Evolutionary conservation across 83 land plant species (phyloP), one percentile per base, ranked within the genome.

Genomic region (Picea abies): DNA sequence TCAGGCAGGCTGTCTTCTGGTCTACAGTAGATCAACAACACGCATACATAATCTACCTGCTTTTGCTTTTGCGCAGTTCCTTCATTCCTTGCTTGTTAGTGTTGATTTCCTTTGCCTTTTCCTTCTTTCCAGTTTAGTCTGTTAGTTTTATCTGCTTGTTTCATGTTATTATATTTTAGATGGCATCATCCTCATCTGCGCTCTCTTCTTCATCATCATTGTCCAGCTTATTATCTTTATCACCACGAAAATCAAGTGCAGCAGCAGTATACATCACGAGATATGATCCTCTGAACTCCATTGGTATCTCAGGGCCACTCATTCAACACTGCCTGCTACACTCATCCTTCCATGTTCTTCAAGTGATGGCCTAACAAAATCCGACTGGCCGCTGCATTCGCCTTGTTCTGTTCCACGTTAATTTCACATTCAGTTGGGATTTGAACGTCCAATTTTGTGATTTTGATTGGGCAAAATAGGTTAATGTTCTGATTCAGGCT

Each of bases 51-150:
- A 41, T 23, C 47, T 41, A 22, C 19, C 58, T 73, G 58, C 77
- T 73, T 73, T 73, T 73, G 56, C 77, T 47, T 73, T 73, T 73
- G 26, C 26, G 14, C 58, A 49, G 77, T 73, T 41, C 56, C 20
- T 73, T 73, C 77, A 73, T 73, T 73, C 77, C 58, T 73, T 73
- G 77, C 77, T 73, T 73, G 60, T 44, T 49, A 37, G 77, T 22
- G 47, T 23, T 73, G 77, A n/a, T 73, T 73, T 73, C 4, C 77
- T 73, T 73, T 73, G n/a, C 56, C 41, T 70, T 20, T 20, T 70
- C 22, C n/a, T 37, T 70, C 47, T 41, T 70, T 39, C 75, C 41
- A 41, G 11, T 68, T 29, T 14, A 26, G 29, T 10, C 35, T 16
- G 49, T 16, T 39, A 19, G 60, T 14, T 56, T 11, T 56, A 12